Evolutionary conservation across 2,329 filamentous ascomycete species (phyloP).

Genomic region (Penicillium janthinellum): DNA sequence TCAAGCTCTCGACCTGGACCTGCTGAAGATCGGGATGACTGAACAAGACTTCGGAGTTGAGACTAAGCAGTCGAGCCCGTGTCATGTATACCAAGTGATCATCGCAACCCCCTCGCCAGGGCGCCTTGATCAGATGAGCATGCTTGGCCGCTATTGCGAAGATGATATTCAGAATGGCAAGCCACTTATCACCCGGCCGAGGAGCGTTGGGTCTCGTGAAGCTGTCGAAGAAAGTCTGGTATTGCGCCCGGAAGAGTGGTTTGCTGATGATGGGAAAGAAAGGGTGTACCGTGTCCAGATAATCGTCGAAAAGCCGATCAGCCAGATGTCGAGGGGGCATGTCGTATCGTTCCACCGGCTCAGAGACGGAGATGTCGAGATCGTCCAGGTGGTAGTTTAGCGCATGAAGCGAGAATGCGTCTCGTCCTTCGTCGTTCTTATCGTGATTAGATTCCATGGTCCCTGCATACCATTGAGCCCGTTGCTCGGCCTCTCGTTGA

Average conservation of each 20-base stretch:
- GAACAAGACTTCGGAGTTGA: constrained; percentile 35
- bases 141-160: constrained; percentile 45
- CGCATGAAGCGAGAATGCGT: constrained; percentile 34
- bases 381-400: constrained; percentile 49
- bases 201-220: constrained; percentile 17
- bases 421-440: constrained; percentile 28
- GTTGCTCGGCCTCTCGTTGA: constrained; percentile 41
- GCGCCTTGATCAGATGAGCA: constrained; percentile 34
- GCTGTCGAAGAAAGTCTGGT: constrained; percentile 31
- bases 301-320: constrained; percentile 40
- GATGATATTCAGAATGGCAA: constrained; percentile 45
- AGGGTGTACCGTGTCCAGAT: constrained; percentile 40
- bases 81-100: constrained; percentile 40
- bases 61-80: constrained; percentile 37
- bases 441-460: constrained; percentile 25
- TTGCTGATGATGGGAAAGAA: constrained; percentile 45
- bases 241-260: constrained; percentile 40
- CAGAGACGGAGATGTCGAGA: constrained; percentile 44
- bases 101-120: constrained; percentile 33
- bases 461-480: constrained; percentile 32
- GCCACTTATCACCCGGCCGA: constrained; percentile 38
- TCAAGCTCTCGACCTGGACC: constrained; percentile 42
- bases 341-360: constrained; percentile 45
- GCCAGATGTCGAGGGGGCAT: constrained; percentile 42
- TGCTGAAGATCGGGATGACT: constrained; percentile 42